These are phyloP conservation scores for Trichosporon coremiiforme DNA, from an alignment of 1,284 basidiomycete genomes.

Conservation along the genomic window DNA sequence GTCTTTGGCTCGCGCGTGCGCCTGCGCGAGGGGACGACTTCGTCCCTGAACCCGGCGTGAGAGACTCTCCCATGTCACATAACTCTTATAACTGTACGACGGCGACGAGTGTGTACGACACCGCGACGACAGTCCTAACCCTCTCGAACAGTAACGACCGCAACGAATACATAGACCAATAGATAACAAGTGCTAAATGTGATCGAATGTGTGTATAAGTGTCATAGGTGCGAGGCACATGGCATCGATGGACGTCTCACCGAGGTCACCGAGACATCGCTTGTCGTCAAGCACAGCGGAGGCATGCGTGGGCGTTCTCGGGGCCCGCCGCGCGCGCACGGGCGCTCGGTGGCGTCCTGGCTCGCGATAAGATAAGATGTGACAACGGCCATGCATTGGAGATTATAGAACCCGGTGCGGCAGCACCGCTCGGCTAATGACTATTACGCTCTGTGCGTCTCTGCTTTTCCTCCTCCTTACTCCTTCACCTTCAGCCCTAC, in stretches of 20 bases:
- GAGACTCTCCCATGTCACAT: not conserved
- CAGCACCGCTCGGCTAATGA: not conserved
- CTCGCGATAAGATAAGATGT: not conserved
- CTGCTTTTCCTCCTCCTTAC: no score
- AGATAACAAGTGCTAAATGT: not conserved
- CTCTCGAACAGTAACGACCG: slow-evolving; percentile 1
- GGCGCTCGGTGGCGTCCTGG: not conserved
- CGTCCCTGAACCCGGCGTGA: not conserved
- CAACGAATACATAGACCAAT: not conserved
- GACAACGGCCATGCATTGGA: not conserved
- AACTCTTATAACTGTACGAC: not conserved
- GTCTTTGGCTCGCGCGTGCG: slow-evolving; percentile 13
- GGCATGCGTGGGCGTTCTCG: not conserved
- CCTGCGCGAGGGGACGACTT: slow-evolving; percentile 1
- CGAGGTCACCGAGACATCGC: not conserved
- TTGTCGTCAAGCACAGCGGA: not conserved
- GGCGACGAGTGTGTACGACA: slow-evolving; percentile 5
- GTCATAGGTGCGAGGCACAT: not conserved
- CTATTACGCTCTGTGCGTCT: no score
- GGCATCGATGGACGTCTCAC: not conserved
- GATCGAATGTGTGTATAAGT: not conserved
- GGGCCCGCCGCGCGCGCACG: not conserved
- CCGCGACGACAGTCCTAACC: not conserved
- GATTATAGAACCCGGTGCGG: not conserved
- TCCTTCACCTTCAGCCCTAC: no score